phyloP scores from a whole-genome alignment of 1,139 yeast genomes.

The Yarrowia galli region DNA sequence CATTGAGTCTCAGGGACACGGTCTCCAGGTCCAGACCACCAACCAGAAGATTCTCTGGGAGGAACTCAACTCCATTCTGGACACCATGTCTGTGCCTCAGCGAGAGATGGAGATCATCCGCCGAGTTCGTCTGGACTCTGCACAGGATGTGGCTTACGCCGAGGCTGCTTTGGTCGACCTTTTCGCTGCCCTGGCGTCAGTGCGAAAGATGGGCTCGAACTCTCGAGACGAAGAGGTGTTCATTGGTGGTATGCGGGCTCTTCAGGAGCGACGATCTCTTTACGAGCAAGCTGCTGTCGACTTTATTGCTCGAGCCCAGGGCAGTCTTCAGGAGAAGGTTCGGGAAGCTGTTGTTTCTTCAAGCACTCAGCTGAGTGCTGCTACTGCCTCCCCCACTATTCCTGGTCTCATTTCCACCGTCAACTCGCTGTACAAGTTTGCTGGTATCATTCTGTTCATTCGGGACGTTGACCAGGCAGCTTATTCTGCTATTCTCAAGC shows the following conservation, averaged over 20 bases:
- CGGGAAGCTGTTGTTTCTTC: constrained; percentile 45
- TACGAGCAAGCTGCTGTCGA: constrained; percentile 65
- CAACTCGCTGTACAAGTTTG: constrained; percentile 57
- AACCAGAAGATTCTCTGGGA: constrained; percentile 77
- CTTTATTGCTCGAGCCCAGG: constrained; percentile 61
- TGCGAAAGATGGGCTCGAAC: constrained; percentile 49
- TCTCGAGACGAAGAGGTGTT: constrained; percentile 54
- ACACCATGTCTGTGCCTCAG: constrained; percentile 68
- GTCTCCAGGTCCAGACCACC: constrained; percentile 82
- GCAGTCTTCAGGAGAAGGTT: constrained; percentile 58
- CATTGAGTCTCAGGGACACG: constrained; percentile 79
- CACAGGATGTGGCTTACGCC: constrained; percentile 56
- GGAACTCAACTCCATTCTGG: constrained; percentile 70
- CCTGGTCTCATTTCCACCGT: constrained; percentile 14
- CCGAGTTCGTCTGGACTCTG: constrained; percentile 59
- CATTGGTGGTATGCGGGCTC: constrained; percentile 74
- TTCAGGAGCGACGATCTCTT: constrained; percentile 68
- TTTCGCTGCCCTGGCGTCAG: constrained; percentile 63
- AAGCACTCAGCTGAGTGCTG: constrained; percentile 42
- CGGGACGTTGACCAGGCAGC: constrained; percentile 59
- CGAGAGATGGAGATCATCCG: constrained; percentile 32
- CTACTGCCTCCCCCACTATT: constrained; percentile 40
- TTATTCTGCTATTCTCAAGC: constrained; percentile 53
- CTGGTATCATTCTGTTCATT: constrained; percentile 70
- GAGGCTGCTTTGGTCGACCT: constrained; percentile 68